Evolutionary conservation across 23 red algal genomes (phyloP).

Genomic region (Pyropia yezoensis): DNA sequence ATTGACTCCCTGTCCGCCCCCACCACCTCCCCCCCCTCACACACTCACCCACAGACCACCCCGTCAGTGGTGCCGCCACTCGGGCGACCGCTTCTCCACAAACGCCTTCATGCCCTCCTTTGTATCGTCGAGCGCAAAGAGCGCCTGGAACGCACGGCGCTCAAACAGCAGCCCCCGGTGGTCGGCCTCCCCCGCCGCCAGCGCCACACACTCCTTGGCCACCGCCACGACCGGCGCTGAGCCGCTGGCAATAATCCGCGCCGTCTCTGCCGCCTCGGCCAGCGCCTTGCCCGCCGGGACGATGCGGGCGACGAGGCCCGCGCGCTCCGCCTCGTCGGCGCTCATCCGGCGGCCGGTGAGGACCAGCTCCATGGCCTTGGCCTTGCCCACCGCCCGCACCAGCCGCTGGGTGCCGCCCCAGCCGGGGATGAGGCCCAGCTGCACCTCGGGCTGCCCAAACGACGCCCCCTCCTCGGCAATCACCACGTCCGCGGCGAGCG

Average conservation of each 20-base stretch:
- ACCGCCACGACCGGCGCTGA: constrained; percentile 58
- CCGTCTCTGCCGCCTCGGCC: constrained; percentile 56
- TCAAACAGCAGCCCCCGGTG: constrained; percentile 67
- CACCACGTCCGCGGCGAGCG: constrained; percentile 84
- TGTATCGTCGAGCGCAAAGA: constrained; percentile 73
- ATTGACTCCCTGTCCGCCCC: too few relatives aligned
- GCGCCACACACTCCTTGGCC: constrained; percentile 89
- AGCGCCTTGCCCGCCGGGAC: constrained; percentile 48
- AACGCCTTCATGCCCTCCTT: constrained; percentile 99
- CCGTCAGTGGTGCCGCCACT: constrained; percentile 21
- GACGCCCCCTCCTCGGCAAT: constrained; percentile 69
- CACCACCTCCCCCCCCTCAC: too few relatives aligned
- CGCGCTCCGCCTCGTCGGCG: constrained; percentile 80
- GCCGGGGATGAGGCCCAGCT: constrained; percentile 80
- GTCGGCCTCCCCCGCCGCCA: constrained; percentile 46
- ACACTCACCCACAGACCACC: neutral
- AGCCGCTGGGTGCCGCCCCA: constrained; percentile 97
- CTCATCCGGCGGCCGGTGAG: constrained; percentile 81
- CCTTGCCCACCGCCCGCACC: constrained; percentile 87
- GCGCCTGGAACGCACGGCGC: constrained; percentile 68
- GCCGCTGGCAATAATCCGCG: constrained; percentile 57
- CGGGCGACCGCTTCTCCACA: constrained; percentile 38
- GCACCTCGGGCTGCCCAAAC: constrained; percentile 96
- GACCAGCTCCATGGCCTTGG: constrained; percentile 98
- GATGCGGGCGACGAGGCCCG: constrained; percentile 79